A percentile compares a stretch with the other conserved stretches of the same genome.
phyloP scores from a whole-genome alignment of 306 rosid species.

The Cajanus cajan region DNA sequence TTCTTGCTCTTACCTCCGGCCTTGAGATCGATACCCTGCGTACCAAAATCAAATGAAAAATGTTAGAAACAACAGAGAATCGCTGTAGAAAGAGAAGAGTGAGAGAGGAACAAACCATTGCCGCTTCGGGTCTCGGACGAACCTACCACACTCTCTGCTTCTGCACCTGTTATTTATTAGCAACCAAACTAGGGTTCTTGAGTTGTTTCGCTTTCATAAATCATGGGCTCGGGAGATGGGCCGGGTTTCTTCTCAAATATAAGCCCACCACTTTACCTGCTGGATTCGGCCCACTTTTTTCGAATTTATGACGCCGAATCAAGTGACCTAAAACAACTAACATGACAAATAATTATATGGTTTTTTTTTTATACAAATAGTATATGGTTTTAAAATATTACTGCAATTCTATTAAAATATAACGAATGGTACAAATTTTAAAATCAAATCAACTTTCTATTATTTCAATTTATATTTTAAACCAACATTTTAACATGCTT shows the following conservation, averaged over 20 bases:
- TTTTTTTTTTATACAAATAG: no score
- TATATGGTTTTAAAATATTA: not conserved
- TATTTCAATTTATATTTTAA: not conserved
- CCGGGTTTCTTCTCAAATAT: not conserved
- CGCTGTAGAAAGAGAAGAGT: not conserved
- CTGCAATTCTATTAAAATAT: not conserved
- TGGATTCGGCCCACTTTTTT: not conserved
- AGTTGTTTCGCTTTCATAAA: not conserved
- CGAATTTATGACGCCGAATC: no score
- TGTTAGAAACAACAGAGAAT: not conserved
- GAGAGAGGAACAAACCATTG: constrained; percentile 32
- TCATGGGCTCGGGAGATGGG: not conserved
- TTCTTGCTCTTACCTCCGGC: constrained; percentile 97
- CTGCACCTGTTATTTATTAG: not conserved
- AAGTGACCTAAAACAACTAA: not conserved
- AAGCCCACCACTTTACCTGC: not conserved
- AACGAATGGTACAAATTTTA: not conserved
- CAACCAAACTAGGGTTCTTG: constrained; percentile 31
- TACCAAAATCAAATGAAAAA: not conserved
- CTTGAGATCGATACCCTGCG: constrained; percentile 53
- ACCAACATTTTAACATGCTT: no score
- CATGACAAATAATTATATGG: no score
- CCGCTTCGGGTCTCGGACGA: constrained; percentile 15
- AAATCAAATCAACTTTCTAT: not conserved
- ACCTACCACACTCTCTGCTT: not conserved